These are phyloP conservation scores for Plectranthus barbatus DNA, from an alignment of 257 asterid species.

Conservation along the genomic window DNA sequence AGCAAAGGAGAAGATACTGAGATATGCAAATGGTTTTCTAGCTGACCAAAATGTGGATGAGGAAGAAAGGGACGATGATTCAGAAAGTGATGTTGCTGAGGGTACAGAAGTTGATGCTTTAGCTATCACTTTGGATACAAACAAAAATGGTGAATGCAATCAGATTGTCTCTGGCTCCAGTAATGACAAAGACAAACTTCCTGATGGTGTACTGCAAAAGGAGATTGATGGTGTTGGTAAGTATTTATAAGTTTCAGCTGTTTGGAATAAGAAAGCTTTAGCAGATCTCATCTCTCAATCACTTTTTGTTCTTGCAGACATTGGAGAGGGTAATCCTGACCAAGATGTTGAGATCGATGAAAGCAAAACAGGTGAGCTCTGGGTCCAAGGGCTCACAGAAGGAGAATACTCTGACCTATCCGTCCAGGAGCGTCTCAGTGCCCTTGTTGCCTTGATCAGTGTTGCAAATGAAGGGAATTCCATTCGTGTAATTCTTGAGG, in stretches of 20 bases:
- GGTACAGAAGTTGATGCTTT: constrained; percentile 74
- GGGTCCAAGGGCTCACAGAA: constrained; percentile 95
- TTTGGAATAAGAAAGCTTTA: background rate
- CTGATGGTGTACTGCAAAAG: constrained; percentile 34
- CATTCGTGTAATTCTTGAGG: constrained; percentile 73
- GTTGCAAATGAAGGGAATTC: constrained; percentile 96
- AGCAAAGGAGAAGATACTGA: constrained; percentile 87
- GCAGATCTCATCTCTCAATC: constrained; percentile 2
- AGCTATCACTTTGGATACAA: constrained; percentile 46
- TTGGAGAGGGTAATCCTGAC: constrained; percentile 30
- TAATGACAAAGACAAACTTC: constrained; percentile 37
- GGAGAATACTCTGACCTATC: constrained; percentile 93
- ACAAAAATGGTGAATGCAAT: constrained; percentile 33
- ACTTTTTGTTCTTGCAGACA: constrained; percentile 29
- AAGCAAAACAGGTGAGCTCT: constrained; percentile 77
- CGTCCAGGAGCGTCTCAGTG: constrained; percentile 94
- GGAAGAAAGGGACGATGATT: constrained; percentile 91
- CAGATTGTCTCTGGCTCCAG: constrained; percentile 35
- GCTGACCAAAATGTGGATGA: constrained; percentile 81
- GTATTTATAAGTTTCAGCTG: constrained; percentile 4
- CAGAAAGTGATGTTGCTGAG: constrained; percentile 84
- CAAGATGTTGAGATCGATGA: constrained; percentile 86
- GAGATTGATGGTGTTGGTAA: constrained; percentile 44
- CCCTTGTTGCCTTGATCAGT: constrained; percentile 79
- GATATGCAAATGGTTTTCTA: constrained; percentile 72